phyloP scores from a whole-genome alignment of 805 yeast genomes.

The Kodamaea leandrae region DNA sequence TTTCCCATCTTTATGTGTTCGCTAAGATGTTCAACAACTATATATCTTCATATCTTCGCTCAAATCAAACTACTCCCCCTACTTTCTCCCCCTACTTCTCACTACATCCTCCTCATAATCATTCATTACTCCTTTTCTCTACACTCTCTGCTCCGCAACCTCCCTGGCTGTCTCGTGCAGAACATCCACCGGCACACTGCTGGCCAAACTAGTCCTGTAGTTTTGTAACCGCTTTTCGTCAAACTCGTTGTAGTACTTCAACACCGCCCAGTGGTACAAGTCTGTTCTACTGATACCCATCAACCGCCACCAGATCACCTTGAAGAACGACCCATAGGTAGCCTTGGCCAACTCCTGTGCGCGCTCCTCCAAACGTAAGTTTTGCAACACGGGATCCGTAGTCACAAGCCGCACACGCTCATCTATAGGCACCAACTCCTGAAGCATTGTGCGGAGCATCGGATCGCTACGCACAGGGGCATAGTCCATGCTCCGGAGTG shows the following conservation, averaged over 20 bases:
- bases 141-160: slow-evolving; percentile 15
- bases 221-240: slow-evolving; percentile 5
- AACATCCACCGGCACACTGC: no score
- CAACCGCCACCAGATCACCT: slow-evolving; percentile 48
- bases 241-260: slow-evolving; percentile 23
- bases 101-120: neutral
- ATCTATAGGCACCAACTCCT: slow-evolving; percentile 38
- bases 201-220: no score
- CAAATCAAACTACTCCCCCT: neutral
- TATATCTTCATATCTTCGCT: neutral
- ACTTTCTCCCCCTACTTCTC: neutral
- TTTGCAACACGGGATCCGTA: slow-evolving; percentile 28
- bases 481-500: slow-evolving; percentile 1
- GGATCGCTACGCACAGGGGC: slow-evolving; percentile 32
- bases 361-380: slow-evolving; percentile 42
- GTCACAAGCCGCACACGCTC: slow-evolving; percentile 44
- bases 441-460: slow-evolving; percentile 34
- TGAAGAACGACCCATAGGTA: slow-evolving; percentile 30
- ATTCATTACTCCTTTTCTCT: neutral
- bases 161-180: neutral
- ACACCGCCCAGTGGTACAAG: slow-evolving; percentile 52
- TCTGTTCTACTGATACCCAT: slow-evolving; percentile 55
- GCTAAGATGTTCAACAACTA: no score
- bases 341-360: slow-evolving; percentile 41
- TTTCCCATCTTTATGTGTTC: no score